Evolutionary conservation across 2,329 filamentous ascomycete species (phyloP).

Genomic region (Juglanconis juglandina): DNA sequence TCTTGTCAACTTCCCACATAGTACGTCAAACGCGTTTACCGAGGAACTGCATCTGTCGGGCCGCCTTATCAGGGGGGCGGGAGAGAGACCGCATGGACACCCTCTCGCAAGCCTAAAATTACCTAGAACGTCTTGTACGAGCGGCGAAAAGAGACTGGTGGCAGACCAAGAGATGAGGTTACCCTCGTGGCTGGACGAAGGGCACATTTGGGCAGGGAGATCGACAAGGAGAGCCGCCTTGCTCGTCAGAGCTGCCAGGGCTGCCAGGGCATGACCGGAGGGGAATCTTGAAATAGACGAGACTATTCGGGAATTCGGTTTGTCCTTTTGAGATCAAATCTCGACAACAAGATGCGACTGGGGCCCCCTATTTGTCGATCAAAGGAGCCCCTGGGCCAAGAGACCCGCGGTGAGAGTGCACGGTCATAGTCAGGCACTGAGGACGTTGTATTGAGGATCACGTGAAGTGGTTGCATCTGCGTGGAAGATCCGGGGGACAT

Average conservation of each 20-base stretch:
- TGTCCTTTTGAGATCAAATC: not conserved
- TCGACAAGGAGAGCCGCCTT: conserved; percentile 3
- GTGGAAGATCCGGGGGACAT: not conserved
- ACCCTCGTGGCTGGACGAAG: not conserved
- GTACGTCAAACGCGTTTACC: too few relatives aligned
- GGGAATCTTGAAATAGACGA: not conserved
- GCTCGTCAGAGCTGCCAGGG: not conserved
- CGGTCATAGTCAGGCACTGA: not conserved
- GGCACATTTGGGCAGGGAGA: conserved; percentile 15
- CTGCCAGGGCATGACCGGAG: not conserved
- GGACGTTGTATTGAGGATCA: not conserved
- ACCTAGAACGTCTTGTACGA: not conserved
- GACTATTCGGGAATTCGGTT: not conserved
- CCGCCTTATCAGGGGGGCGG: too few relatives aligned
- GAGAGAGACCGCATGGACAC: not conserved
- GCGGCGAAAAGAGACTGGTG: not conserved
- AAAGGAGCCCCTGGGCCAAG: not conserved
- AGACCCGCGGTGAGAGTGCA: too few relatives aligned
- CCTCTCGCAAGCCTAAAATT: not conserved
- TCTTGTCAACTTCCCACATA: not conserved
- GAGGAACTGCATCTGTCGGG: too few relatives aligned
- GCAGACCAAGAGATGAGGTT: conserved; percentile 9
- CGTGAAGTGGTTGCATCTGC: not conserved
- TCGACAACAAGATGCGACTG: not conserved
- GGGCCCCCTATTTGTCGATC: not conserved